These are phyloP conservation scores for Yamadazyma atmosphaerica DNA, from an alignment of 1,139 yeast genomes.

Conservation along the genomic window DNA sequence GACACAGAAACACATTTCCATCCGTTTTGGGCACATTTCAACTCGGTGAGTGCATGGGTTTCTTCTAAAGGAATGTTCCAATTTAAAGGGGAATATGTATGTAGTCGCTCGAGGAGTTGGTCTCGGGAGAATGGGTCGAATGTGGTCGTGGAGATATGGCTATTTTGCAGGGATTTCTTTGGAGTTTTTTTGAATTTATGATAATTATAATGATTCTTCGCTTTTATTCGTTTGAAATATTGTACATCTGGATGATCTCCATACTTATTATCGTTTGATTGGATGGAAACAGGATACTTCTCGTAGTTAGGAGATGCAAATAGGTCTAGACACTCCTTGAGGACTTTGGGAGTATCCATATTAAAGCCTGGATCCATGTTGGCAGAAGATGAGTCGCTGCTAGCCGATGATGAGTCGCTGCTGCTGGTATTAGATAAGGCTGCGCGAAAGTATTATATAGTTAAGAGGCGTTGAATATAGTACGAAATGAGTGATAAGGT, in stretches of 20 bases:
- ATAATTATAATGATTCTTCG: constrained; percentile 37
- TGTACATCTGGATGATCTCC: constrained; percentile 40
- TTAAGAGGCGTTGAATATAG: too few species aligned
- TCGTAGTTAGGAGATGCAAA: constrained; percentile 23
- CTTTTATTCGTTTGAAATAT: constrained; percentile 37
- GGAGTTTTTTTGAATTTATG: constrained; percentile 29
- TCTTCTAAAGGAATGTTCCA: constrained; percentile 33
- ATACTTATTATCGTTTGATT: constrained; percentile 16
- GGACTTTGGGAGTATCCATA: constrained; percentile 25
- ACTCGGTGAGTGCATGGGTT: constrained; percentile 26
- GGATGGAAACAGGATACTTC: constrained; percentile 13
- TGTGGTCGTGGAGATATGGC: constrained; percentile 15
- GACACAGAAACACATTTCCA: constrained; percentile 41
- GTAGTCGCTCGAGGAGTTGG: constrained; percentile 27
- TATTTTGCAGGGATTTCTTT: constrained; percentile 12
- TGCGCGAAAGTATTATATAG: too few species aligned
- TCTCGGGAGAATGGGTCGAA: constrained; percentile 39
- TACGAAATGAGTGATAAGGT: too few species aligned
- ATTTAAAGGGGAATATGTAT: constrained; percentile 33
- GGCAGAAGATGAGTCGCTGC: too few species aligned
- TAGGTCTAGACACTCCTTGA: constrained; percentile 30
- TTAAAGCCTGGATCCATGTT: not conserved
- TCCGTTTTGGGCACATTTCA: constrained; percentile 42
- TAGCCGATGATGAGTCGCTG: too few species aligned
- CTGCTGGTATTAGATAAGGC: too few species aligned